These are phyloP conservation scores for Lachnellula willkommii DNA, from an alignment of 2,329 filamentous ascomycete species.

Conservation along the genomic window DNA sequence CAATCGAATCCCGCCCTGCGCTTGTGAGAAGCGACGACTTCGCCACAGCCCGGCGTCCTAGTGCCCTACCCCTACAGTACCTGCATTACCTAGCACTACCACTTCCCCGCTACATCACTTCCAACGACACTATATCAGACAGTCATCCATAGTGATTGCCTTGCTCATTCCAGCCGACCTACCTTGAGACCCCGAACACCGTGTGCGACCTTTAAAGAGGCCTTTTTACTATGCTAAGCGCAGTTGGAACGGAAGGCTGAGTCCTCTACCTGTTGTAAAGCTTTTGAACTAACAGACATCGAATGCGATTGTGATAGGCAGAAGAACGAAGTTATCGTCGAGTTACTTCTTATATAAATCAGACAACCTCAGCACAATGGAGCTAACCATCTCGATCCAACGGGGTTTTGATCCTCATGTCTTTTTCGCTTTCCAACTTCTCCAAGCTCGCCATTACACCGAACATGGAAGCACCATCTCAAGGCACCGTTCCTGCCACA, in stretches of 20 bases:
- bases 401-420: slow-evolving; percentile 24
- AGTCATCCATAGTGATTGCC: slow-evolving; percentile 2
- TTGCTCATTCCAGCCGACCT: slow-evolving; percentile 2
- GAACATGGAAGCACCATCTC: slow-evolving; percentile 24
- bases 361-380: slow-evolving; percentile 20
- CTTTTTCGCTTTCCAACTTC: slow-evolving; percentile 24
- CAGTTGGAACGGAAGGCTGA: slow-evolving; percentile 23
- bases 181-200: slow-evolving; percentile 5
- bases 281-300: slow-evolving; percentile 18
- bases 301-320: slow-evolving; percentile 16
- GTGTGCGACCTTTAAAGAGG: slow-evolving; percentile 17
- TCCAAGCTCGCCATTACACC: slow-evolving; percentile 27
- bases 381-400: slow-evolving; percentile 5
- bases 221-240: slow-evolving; percentile 11
- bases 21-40: neutral
- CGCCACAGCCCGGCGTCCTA: neutral
- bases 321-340: slow-evolving; percentile 12
- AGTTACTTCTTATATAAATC: slow-evolving; percentile 22
- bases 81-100: neutral
- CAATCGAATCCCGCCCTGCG: neutral
- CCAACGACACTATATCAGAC: slow-evolving; percentile 2
- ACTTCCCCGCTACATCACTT: neutral
- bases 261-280: slow-evolving; percentile 13
- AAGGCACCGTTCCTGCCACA: slow-evolving; percentile 6
- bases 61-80: no score